Evolutionary conservation across 257 asterid species (phyloP).

Genomic region (Solanum peruvianum): DNA sequence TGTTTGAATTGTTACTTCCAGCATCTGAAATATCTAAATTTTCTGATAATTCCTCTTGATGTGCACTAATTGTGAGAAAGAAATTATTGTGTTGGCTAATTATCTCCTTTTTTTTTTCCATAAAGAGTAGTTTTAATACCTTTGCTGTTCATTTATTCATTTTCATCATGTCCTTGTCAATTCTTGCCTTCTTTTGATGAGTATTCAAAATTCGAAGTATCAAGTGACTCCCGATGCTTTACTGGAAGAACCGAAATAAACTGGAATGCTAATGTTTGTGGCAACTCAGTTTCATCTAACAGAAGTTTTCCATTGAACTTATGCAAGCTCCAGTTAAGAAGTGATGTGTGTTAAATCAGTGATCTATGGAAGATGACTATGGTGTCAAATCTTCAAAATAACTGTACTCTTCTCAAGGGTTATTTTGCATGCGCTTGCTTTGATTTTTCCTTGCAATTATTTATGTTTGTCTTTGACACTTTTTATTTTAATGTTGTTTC

Average conservation of each 20-base stretch:
- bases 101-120: background rate
- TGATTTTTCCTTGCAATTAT: background rate
- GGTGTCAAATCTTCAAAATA: background rate
- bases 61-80: background rate
- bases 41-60: background rate
- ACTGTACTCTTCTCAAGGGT: background rate
- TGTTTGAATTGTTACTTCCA: background rate
- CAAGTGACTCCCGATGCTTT: background rate
- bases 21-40: background rate
- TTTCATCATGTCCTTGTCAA: background rate
- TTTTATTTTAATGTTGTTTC: background rate
- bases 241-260: background rate
- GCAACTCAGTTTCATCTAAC: background rate
- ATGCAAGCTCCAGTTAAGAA: background rate
- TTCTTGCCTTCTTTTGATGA: background rate
- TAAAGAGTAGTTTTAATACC: background rate
- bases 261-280: background rate
- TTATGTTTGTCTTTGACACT: background rate
- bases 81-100: background rate
- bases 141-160: background rate
- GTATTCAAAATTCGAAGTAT: background rate
- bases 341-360: background rate
- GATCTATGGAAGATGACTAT: background rate
- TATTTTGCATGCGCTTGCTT: background rate
- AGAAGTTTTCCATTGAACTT: background rate